A percentile compares a stretch with the other conserved stretches of the same genome.
phyloP scores from a whole-genome alignment of 345 rosid genomes.

The Microthlaspi erraticum region DNA sequence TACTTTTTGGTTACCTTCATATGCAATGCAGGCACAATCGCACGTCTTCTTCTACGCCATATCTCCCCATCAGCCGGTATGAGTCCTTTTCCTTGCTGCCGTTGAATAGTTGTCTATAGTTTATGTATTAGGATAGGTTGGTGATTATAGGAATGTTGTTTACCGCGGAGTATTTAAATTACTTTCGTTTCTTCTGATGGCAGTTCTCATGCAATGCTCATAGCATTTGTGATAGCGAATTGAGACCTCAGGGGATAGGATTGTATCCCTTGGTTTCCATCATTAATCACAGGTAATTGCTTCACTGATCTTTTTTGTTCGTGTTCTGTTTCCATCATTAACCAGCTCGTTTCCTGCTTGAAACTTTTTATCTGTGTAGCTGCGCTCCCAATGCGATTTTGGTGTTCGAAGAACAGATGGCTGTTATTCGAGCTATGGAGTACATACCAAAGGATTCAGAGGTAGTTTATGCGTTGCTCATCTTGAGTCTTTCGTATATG shows the following conservation, averaged over 20 bases:
- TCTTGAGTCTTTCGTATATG: background rate
- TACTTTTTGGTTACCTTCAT: constrained; percentile 58
- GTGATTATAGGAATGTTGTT: constrained; percentile 18
- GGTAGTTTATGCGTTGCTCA: constrained; percentile 49
- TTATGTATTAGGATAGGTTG: too few species aligned
- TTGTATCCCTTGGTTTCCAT: constrained; percentile 85
- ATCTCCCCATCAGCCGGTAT: constrained; percentile 96
- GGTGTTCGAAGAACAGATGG: constrained; percentile 76
- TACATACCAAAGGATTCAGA: constrained; percentile 68
- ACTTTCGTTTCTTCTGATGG: constrained; percentile 32
- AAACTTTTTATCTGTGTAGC: constrained; percentile 52
- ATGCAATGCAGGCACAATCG: constrained; percentile 94
- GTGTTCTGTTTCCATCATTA: too few species aligned
- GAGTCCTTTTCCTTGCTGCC: constrained; percentile 98
- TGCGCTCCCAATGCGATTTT: constrained; percentile 89
- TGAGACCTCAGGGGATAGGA: constrained; percentile 90
- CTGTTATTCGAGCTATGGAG: constrained; percentile 79
- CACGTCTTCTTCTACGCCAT: constrained; percentile 94
- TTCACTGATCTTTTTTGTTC: constrained; percentile 17
- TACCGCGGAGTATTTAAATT: background rate
- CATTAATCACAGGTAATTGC: constrained; percentile 84
- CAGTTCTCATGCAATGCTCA: constrained; percentile 99
- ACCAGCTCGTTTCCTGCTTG: constrained; percentile 29
- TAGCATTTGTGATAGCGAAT: constrained; percentile 88
- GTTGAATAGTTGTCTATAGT: too few species aligned